phyloP scores from a whole-genome alignment of 257 asterid species.

The Nicotiana knightiana region DNA sequence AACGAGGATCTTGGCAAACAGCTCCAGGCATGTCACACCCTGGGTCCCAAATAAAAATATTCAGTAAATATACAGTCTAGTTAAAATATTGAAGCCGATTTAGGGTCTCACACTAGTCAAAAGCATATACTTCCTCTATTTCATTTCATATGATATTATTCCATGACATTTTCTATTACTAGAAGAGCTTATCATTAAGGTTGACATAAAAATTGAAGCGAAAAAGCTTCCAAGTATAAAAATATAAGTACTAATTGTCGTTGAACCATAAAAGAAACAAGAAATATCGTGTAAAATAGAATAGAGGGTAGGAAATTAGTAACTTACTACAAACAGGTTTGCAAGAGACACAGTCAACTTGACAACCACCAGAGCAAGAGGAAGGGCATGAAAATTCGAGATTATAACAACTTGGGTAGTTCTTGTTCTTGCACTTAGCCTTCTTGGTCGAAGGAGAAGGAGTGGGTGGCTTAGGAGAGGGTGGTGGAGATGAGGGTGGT shows the following conservation, averaged over 20 bases:
- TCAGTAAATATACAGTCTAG: not conserved
- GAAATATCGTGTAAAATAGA: not conserved
- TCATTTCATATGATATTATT: no score
- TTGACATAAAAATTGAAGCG: no score
- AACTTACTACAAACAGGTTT: constrained; percentile 9
- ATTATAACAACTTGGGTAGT: not conserved
- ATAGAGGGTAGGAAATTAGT: not conserved
- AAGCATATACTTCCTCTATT: not conserved
- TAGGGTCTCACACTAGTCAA: not conserved
- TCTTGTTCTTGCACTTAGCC: not conserved
- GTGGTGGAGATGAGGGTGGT: not conserved
- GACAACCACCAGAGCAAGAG: not conserved
- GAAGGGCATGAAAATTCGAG: not conserved
- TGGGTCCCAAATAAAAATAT: not conserved
- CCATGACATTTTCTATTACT: no score
- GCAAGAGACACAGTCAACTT: not conserved
- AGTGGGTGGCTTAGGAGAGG: not conserved
- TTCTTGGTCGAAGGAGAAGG: not conserved
- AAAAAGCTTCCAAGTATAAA: no score
- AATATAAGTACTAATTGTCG: no score
- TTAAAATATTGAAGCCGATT: not conserved
- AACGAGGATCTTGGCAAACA: constrained; percentile 10
- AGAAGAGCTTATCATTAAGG: no score
- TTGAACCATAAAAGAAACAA: no score
- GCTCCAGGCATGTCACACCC: constrained; percentile 16